These are phyloP conservation scores for Rosa persica DNA, from an alignment of 306 rosid species.

Conservation along the genomic window DNA sequence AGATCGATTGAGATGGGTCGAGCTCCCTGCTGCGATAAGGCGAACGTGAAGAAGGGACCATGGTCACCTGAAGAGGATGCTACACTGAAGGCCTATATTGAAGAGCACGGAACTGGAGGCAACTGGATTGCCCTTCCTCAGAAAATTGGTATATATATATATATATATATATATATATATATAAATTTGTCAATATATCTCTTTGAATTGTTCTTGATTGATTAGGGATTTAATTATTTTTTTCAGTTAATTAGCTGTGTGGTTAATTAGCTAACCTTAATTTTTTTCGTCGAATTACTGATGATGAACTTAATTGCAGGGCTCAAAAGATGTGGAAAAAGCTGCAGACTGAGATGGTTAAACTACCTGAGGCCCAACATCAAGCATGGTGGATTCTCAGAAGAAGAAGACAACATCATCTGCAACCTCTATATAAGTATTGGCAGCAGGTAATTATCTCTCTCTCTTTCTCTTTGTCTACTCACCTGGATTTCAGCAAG, in stretches of 20 bases:
- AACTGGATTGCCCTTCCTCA: conserved; percentile 99
- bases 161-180: conserved; percentile 28
- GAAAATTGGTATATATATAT: conserved; percentile 67
- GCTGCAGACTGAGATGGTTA: conserved; percentile 93
- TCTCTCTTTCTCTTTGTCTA: conserved; percentile 19
- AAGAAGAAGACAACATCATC: conserved; percentile 96
- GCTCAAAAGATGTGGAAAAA: conserved; percentile 97
- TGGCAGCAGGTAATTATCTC: conserved; percentile 79
- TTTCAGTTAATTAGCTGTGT: neutral
- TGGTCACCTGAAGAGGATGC: conserved; percentile 98
- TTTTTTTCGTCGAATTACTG: neutral
- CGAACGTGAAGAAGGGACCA: conserved; percentile 96
- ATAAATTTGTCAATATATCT: neutral
- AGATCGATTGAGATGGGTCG: conserved; percentile 64
- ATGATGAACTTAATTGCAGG: conserved; percentile 40
- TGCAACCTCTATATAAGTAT: conserved; percentile 96
- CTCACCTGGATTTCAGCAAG: conserved; percentile 5
- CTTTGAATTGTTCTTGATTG: neutral
- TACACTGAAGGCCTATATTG: conserved; percentile 80
- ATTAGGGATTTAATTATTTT: neutral
- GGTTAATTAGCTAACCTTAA: neutral
- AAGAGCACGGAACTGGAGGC: conserved; percentile 80
- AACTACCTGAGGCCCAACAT: conserved; percentile 95
- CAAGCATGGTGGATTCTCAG: conserved; percentile 98
- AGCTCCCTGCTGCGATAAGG: conserved; percentile 99